Conservation (phyloP, 345 rosid species). For the Mangifera indica region DNA sequence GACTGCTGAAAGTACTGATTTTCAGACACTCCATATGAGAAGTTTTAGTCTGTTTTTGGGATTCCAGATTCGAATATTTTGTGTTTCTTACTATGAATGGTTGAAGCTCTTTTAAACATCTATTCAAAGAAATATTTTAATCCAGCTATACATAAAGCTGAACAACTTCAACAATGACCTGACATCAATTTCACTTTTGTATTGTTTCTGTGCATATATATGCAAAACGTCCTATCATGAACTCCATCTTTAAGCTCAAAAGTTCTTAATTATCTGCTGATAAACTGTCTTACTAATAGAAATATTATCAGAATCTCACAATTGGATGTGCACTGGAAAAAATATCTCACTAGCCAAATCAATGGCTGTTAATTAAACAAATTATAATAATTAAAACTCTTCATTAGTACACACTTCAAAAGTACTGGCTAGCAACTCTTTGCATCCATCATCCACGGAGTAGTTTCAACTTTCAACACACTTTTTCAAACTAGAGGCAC, state of each 20-base stretch:
- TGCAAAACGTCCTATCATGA: neutral
- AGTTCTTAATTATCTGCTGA: too few species aligned
- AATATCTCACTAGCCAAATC: neutral
- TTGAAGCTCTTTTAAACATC: neutral
- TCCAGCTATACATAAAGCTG: too few species aligned
- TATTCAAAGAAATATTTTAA: neutral
- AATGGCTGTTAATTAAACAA: neutral
- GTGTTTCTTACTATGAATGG: neutral
- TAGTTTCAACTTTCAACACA: too few species aligned
- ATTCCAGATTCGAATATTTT: neutral
- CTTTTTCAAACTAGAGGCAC: too few species aligned
- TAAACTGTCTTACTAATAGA: too few species aligned
- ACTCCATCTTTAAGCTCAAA: neutral
- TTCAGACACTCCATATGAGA: too few species aligned
- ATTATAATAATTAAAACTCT: neutral
- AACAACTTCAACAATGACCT: constrained; percentile 1
- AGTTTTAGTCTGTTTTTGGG: too few species aligned
- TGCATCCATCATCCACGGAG: too few species aligned
- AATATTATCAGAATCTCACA: constrained; percentile 7
- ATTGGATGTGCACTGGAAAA: constrained; percentile 2
- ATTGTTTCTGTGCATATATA: neutral
- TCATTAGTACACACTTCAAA: neutral
- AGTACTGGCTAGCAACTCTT: too few species aligned
- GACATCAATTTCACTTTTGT: constrained; percentile 10
- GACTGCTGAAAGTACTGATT: too few species aligned